A percentile compares a stretch with the other conserved stretches of the same genome.
These are phyloP conservation scores for Bipolaris victoriae DNA, from an alignment of 2,329 filamentous ascomycete genomes.

Conservation along the genomic window DNA sequence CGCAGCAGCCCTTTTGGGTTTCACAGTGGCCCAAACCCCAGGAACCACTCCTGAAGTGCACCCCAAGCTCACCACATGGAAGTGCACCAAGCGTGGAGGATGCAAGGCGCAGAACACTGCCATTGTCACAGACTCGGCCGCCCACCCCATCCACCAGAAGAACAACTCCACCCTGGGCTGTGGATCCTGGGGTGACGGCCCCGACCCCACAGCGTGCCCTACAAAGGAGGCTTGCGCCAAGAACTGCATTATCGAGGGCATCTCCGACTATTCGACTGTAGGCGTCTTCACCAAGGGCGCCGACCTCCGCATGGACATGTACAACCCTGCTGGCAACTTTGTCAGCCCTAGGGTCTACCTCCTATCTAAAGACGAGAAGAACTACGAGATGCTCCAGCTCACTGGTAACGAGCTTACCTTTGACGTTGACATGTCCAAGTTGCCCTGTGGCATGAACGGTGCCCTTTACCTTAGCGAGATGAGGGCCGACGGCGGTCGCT, in stretches of 20 bases:
- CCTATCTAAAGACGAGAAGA: constrained; percentile 62
- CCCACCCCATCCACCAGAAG: constrained; percentile 55
- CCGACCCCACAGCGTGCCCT: constrained; percentile 56
- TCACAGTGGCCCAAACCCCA: constrained; percentile 40
- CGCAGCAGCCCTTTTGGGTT: constrained; percentile 33
- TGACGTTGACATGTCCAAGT: constrained; percentile 65
- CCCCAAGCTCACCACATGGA: constrained; percentile 59
- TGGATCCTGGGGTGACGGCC: constrained; percentile 36
- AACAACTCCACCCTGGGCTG: constrained; percentile 42
- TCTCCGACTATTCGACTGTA: constrained; percentile 60
- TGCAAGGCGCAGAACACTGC: constrained; percentile 57
- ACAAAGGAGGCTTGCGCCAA: constrained; percentile 58
- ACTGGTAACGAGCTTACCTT: constrained; percentile 74
- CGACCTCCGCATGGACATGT: constrained; percentile 55
- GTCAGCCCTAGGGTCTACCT: constrained; percentile 66
- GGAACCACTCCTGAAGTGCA: constrained; percentile 54
- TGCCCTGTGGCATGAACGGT: constrained; percentile 53
- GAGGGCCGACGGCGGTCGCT: constrained; percentile 46
- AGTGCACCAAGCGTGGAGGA: constrained; percentile 59
- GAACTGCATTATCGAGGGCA: constrained; percentile 64
- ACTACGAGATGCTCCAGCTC: constrained; percentile 70
- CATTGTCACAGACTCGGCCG: constrained; percentile 58
- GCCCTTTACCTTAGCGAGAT: constrained; percentile 51
- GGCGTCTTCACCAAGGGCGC: constrained; percentile 60
- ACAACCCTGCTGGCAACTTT: constrained; percentile 44